Evolutionary conservation across 2,329 filamentous ascomycete genomes (phyloP).

Genomic region (Neofusicoccum ribis): DNA sequence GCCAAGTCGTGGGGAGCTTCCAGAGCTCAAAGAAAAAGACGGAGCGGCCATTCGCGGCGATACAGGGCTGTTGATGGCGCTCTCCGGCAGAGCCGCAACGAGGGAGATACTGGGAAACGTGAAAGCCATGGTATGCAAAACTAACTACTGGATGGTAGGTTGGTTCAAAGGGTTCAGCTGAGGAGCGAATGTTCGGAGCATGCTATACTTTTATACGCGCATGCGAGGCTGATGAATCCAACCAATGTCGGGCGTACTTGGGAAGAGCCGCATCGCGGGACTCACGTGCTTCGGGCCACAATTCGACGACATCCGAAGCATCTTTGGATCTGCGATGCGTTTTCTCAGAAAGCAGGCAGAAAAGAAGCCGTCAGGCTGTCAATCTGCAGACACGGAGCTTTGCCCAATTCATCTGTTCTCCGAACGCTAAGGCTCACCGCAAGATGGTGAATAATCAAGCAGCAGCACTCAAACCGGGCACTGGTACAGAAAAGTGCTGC

Average conservation of each 20-base stretch:
- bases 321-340: background rate
- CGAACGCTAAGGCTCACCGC: background rate
- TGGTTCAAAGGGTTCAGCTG: no score
- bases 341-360: no score
- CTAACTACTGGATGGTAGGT: background rate
- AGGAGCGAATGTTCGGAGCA: no score
- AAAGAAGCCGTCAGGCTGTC: no score
- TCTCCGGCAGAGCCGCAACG: background rate
- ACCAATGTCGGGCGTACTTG: background rate
- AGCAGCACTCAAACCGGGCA: no score
- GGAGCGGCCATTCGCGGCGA: background rate
- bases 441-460: background rate
- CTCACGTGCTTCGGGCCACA: background rate
- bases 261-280: background rate
- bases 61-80: background rate
- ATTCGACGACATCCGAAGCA: background rate
- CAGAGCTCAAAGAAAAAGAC: background rate
- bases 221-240: no score
- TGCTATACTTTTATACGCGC: no score
- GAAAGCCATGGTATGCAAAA: background rate
- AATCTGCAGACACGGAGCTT: no score
- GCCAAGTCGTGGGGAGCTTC: background rate
- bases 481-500: background rate
- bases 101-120: conserved; percentile 3
- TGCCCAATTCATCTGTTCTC: no score